A percentile compares a stretch with the other conserved stretches of the same genome.
Evolutionary conservation across 2,329 filamentous ascomycete genomes (phyloP).

Genomic region (Colletotrichum falcatum): DNA sequence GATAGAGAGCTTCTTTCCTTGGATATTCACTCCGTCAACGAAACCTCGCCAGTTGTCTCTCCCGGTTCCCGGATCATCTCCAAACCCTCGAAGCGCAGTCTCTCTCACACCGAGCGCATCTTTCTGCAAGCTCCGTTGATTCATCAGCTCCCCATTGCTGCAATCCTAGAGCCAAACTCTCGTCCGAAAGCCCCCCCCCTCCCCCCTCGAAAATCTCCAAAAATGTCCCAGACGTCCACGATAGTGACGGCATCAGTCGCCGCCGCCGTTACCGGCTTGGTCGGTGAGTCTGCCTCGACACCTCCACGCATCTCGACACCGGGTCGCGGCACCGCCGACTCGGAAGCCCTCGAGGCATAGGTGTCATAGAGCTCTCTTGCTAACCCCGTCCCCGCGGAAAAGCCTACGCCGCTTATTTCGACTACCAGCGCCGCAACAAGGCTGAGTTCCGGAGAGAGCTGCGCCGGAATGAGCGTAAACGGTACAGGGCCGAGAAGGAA

Average conservation of each 20-base stretch:
- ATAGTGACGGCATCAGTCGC: slow-evolving; percentile 72
- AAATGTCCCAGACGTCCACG: slow-evolving; percentile 58
- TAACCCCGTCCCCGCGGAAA: slow-evolving; percentile 38
- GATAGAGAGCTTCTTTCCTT: slow-evolving; percentile 40
- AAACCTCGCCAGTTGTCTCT: slow-evolving; percentile 21
- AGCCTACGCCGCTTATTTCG: slow-evolving; percentile 78
- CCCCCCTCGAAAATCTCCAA: slow-evolving; percentile 32
- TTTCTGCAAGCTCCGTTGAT: background rate
- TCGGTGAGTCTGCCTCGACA: slow-evolving; percentile 61
- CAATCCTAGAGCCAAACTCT: slow-evolving; percentile 12
- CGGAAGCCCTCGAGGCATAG: slow-evolving; percentile 8
- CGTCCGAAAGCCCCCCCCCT: slow-evolving; percentile 41
- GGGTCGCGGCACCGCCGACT: slow-evolving; percentile 15
- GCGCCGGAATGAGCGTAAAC: slow-evolving; percentile 80
- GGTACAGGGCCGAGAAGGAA: slow-evolving; percentile 78
- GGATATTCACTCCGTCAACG: slow-evolving; percentile 34
- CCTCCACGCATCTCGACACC: slow-evolving; percentile 4
- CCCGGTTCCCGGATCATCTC: slow-evolving; percentile 16
- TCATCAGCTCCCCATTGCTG: slow-evolving; percentile 1
- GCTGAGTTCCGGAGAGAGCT: slow-evolving; percentile 75
- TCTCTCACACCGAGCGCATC: slow-evolving; percentile 5
- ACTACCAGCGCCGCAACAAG: slow-evolving; percentile 73
- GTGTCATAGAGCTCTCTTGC: slow-evolving; percentile 17
- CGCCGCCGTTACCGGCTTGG: slow-evolving; percentile 68
- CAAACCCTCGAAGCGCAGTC: slow-evolving; percentile 21